Evolutionary conservation across 108 stramenopile genomes (phyloP), one percentile per base, ranked within the genome.

Genomic region (Epithemia pelagica): DNA sequence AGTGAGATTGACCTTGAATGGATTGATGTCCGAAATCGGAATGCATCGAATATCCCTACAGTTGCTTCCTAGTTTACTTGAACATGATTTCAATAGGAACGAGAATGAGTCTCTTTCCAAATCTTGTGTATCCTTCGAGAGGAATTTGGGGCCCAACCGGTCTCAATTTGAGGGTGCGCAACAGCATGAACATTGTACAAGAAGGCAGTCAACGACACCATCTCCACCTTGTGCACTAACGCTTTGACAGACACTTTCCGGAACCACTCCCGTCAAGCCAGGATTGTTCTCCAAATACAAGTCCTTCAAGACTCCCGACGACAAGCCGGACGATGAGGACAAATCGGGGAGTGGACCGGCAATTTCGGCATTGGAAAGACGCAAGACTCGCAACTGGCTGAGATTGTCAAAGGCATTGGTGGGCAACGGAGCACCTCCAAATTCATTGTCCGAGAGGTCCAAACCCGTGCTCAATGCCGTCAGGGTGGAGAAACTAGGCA

Each of bases 381-480:
- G 78, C 10, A 92, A 68, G 30, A 89, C 88, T 30, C 79, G 67
- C 0, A 92, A 67, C 21, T 81, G 59, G 2, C 60, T 46, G 57
- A 89, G 64, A 32, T 71, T 59, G 23, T 84, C 86, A 55, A 92
- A 46, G 37, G 37, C 15, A 46, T 46, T 72, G 27, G 75, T 73
- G 30, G 65, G 54, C n/a, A 88, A 88, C 37, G 89, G 78, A 25
- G 74, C 68, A 21, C 91, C 86, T 61, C 1, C 26, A 23, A 92
- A 61, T 21, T 79, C 56, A 56, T 85, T 85, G 15, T 66, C 61
- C 29, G 81, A 80, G 59, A 85, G 65, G 54, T 79, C 81, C 21
- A 85, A 52, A 1, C 78, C 78, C 72, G 81, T 66, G 23, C 87
- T 66, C 29, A 68, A 77, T 60, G 74, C 66, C 65, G 86, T 53